A percentile compares a stretch with the other conserved stretches of the same genome.
Conservation (phyloP, 441 rosid species). For the Pelargonium fulgidum region DNA sequence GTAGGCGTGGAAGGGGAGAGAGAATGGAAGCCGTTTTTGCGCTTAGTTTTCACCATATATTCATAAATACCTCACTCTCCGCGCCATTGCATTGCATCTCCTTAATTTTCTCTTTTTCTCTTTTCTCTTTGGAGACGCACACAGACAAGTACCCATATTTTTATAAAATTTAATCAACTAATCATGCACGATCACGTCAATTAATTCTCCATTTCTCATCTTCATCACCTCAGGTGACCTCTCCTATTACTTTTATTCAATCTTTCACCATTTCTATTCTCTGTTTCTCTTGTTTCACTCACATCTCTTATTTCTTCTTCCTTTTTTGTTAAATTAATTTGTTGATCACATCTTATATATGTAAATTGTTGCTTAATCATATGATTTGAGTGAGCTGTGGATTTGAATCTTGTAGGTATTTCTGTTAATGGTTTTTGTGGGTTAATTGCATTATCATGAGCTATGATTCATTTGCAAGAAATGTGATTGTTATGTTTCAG, state of each 20-base stretch:
- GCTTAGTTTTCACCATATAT: slow-evolving; percentile 4
- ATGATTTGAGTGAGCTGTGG: background rate
- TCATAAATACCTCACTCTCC: slow-evolving; percentile 8
- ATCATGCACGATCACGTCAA: too few relatives aligned
- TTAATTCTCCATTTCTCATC: too few relatives aligned
- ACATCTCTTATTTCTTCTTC: too few relatives aligned
- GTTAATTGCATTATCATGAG: background rate
- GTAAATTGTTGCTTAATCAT: background rate
- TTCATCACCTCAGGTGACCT: too few relatives aligned
- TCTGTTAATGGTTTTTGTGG: background rate
- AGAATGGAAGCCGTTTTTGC: slow-evolving; percentile 7
- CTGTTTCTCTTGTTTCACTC: too few relatives aligned
- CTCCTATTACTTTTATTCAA: too few relatives aligned
- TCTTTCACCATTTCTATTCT: too few relatives aligned
- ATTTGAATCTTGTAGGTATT: background rate
- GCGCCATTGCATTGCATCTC: slow-evolving; percentile 12
- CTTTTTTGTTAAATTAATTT: too few relatives aligned
- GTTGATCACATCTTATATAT: too few relatives aligned
- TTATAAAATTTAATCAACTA: too few relatives aligned
- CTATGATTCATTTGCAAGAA: slow-evolving; percentile 1
- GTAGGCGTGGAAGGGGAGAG: background rate
- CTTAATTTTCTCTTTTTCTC: slow-evolving; percentile 8
- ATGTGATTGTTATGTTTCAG: background rate
- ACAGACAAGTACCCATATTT: background rate
- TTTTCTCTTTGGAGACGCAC: background rate